phyloP scores from a whole-genome alignment of 768 basidiomycete genomes.

The Obba rivulosa region DNA sequence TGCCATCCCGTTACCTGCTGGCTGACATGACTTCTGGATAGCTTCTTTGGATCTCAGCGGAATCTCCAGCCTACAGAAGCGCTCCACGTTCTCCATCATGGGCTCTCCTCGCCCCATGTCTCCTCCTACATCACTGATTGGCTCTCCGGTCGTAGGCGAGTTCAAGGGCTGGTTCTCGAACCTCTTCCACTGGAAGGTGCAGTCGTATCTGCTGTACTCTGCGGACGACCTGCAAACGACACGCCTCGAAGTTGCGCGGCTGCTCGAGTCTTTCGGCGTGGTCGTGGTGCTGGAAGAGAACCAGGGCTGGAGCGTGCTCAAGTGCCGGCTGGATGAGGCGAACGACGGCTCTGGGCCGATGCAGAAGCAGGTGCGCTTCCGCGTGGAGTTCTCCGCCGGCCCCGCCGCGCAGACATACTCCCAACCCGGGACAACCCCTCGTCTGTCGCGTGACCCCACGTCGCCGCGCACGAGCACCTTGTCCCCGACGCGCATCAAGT shows the following conservation, averaged over 20 bases:
- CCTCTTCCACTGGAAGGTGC: slow-evolving; percentile 86
- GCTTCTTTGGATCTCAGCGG: slow-evolving; percentile 49
- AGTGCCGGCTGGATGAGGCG: slow-evolving; percentile 48
- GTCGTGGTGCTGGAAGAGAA: slow-evolving; percentile 49
- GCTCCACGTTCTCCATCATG: slow-evolving; percentile 38
- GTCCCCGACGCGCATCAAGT: slow-evolving; percentile 17
- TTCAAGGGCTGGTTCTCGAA: slow-evolving; percentile 95
- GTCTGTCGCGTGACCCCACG: slow-evolving; percentile 21
- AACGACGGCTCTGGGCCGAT: slow-evolving; percentile 35
- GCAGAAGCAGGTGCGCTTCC: slow-evolving; percentile 77
- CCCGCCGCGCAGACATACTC: slow-evolving; percentile 1
- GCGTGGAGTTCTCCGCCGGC: slow-evolving; percentile 62
- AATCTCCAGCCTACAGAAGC: slow-evolving; percentile 33
- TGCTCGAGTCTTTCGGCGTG: slow-evolving; percentile 65
- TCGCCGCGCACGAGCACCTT: slow-evolving; percentile 21
- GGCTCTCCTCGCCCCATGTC: slow-evolving; percentile 45
- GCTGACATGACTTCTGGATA: not conserved
- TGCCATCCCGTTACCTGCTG: not conserved
- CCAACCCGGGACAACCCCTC: slow-evolving; percentile 19
- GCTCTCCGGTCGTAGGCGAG: slow-evolving; percentile 75
- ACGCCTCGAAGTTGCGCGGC: slow-evolving; percentile 53
- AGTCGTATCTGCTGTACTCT: slow-evolving; percentile 52
- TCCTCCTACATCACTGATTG: slow-evolving; percentile 29
- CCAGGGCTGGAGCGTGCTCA: slow-evolving; percentile 36
- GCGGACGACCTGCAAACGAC: slow-evolving; percentile 52